Evolutionary conservation across 2,329 filamentous ascomycete genomes (phyloP).

Genomic region (Colletotrichum echinochloae): DNA sequence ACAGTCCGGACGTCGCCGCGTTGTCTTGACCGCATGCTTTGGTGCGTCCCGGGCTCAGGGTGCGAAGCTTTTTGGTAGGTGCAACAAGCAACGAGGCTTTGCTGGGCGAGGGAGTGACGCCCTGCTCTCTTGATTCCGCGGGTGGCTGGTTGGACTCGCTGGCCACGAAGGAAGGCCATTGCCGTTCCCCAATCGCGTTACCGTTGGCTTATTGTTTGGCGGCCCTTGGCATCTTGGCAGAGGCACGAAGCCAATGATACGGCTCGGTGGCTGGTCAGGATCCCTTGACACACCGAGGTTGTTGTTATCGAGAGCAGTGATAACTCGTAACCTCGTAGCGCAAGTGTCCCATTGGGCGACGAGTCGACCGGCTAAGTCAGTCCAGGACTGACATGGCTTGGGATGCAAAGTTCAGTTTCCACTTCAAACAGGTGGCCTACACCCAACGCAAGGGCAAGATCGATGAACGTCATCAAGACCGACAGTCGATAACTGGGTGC

Average conservation of each 20-base stretch:
- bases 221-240: constrained; percentile 35
- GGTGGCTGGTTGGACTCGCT: constrained; percentile 1
- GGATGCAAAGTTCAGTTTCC: background rate
- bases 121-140: background rate
- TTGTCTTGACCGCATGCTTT: constrained; percentile 26
- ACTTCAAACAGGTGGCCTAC: too few relatives aligned
- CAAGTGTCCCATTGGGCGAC: constrained; percentile 19
- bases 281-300: constrained; percentile 10
- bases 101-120: too few relatives aligned
- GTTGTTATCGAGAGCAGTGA: constrained; percentile 25
- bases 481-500: background rate
- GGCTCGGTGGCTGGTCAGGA: background rate
- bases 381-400: constrained; percentile 5
- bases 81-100: constrained; percentile 34
- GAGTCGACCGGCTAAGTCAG: background rate
- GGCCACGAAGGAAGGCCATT: constrained; percentile 17
- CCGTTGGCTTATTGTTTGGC: constrained; percentile 14
- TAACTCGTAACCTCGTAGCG: background rate
- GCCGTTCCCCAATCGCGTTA: constrained; percentile 35
- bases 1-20: constrained; percentile 2
- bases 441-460: too few relatives aligned
- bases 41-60: background rate
- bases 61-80: constrained; percentile 34
- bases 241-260: constrained; percentile 26
- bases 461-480: background rate